Evolutionary conservation across 352 stramenopile species (phyloP), one percentile per base, ranked within the genome.

Genomic region (Pythium rishiriense): DNA sequence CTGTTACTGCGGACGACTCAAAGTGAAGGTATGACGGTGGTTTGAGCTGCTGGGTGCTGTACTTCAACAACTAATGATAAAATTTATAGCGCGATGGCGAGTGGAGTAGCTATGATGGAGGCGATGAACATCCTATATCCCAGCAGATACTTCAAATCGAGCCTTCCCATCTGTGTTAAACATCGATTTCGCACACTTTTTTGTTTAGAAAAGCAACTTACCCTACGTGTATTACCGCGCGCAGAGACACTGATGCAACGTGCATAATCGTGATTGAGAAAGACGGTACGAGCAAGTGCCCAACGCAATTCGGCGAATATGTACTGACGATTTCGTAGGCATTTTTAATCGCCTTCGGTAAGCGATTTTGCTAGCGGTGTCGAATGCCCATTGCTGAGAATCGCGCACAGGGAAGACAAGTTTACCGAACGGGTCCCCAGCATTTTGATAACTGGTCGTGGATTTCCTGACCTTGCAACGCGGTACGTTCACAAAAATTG

Each of bases 181-280:
- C 19, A 5, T n/a, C n/a, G n/a, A n/a, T n/a, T n/a, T n/a, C n/a
- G n/a, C 37, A 43, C 37, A 43, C 37, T 12, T 35, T 5, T 21
- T 43, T 17, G 2, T 4, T 43, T 6, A n/a, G 35, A n/a, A n/a
- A n/a, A n/a, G n/a, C n/a, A n/a, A n/a, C n/a, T n/a, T n/a, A n/a
- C n/a, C n/a, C 15, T 21, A 43, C 7, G 37, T 19, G 3, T 2
- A 12, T n/a, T 19, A 21, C 14, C 37, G 37, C 37, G 4, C 1
- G 37, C 33, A 95, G 86, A 14, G 55, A 58, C 60, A 91, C 79
- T 48, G 73, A 88, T 58, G 91, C 94, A 24, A 74, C 76, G 39
- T 97, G 70, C 60, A 98, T 98, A 59, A 48, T 98, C 7, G 88
- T 98, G 3, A 79, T 98, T 39, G 96, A 98, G 70, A 98, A 98